These are phyloP conservation scores for Starmerella bombicola DNA, from an alignment of 805 yeast species.

Conservation along the genomic window DNA sequence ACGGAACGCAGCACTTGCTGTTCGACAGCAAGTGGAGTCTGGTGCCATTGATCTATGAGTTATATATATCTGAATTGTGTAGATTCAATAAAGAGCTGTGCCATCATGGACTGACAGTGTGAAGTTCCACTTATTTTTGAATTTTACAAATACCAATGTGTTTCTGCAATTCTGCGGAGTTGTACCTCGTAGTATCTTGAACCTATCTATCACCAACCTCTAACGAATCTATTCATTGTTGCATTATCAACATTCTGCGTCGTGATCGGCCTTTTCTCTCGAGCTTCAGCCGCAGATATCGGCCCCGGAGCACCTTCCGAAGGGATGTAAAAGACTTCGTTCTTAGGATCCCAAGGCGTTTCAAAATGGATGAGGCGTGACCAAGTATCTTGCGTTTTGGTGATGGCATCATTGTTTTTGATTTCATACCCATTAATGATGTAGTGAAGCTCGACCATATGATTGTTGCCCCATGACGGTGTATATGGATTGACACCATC, in stretches of 20 bases:
- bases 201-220: too few species aligned
- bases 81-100: too few species aligned
- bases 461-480: slow-evolving; percentile 25
- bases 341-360: slow-evolving; percentile 24
- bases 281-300: background rate
- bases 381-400: slow-evolving; percentile 24
- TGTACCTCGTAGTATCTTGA: too few species aligned
- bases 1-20: slow-evolving; percentile 28
- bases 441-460: slow-evolving; percentile 29
- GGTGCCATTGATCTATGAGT: slow-evolving; percentile 15
- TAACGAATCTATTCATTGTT: background rate
- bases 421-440: slow-evolving; percentile 24
- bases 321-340: slow-evolving; percentile 7
- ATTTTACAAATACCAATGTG: too few species aligned
- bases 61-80: too few species aligned
- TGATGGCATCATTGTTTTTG: slow-evolving; percentile 14
- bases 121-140: too few species aligned
- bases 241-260: background rate
- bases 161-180: too few species aligned
- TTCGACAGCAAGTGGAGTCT: slow-evolving; percentile 22
- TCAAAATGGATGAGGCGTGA: slow-evolving; percentile 22
- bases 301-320: slow-evolving; percentile 3
- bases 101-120: too few species aligned
- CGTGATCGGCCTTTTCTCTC: background rate
- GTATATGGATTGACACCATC: slow-evolving; percentile 27